phyloP scores from a whole-genome alignment of 208 protist species.

The Trypanosoma avium region DNA sequence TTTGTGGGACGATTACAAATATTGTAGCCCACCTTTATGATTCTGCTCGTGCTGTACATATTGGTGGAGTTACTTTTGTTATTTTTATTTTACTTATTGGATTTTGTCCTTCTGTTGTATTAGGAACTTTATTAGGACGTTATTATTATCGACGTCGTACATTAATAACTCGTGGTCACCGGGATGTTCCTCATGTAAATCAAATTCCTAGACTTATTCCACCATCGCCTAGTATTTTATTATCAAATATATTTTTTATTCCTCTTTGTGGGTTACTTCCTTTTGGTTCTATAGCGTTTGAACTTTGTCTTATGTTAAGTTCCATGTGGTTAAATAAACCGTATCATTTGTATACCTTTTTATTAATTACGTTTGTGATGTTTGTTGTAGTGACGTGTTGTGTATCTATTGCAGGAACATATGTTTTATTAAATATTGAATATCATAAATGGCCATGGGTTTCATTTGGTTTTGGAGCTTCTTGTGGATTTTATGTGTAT shows the following conservation, averaged over 20 bases:
- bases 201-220: constrained; percentile 93
- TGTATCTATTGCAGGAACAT: constrained; percentile 87
- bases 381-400: constrained; percentile 90
- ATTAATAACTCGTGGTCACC: constrained; percentile 1
- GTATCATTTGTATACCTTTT: constrained; percentile 96
- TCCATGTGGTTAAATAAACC: constrained; percentile 97
- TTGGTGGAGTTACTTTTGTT: constrained; percentile 60
- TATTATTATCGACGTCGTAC: constrained; percentile 36
- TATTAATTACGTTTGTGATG: constrained; percentile 91
- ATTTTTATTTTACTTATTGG: constrained; percentile 81
- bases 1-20: constrained; percentile 69
- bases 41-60: constrained; percentile 51
- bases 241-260: constrained; percentile 38
- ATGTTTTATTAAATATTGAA: constrained; percentile 93
- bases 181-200: constrained; percentile 82
- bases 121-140: constrained; percentile 88
- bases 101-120: constrained; percentile 80
- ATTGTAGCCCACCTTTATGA: constrained; percentile 75
- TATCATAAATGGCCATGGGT: constrained; percentile 94
- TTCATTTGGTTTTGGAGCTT: constrained; percentile 84
- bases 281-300: constrained; percentile 95
- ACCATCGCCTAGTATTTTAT: constrained; percentile 57
- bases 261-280: constrained; percentile 90
- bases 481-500: constrained; percentile 82
- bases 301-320: constrained; percentile 95